Evolutionary conservation across 2,329 filamentous ascomycete genomes (phyloP).

Genomic region (Scedosporium apiospermum): DNA sequence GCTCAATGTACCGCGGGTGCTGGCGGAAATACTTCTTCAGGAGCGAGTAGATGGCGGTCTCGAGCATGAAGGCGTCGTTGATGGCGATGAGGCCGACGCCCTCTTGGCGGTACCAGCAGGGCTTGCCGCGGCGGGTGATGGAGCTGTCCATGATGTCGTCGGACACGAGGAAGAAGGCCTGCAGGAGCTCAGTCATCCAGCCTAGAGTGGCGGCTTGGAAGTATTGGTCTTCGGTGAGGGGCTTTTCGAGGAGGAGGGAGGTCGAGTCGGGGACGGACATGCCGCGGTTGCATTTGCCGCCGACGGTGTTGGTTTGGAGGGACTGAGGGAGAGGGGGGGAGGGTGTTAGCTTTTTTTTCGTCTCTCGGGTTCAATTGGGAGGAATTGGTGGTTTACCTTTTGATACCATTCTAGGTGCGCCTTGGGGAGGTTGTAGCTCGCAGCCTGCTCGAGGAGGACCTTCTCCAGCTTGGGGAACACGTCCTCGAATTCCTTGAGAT

Average conservation of each 20-base stretch:
- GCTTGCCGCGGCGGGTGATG: conserved; percentile 86
- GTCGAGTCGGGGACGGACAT: conserved; percentile 94
- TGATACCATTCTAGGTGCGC: conserved; percentile 81
- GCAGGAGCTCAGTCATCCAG: conserved; percentile 96
- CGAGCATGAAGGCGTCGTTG: conserved; percentile 97
- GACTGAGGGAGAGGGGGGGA: conserved; percentile 40
- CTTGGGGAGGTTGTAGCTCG: conserved; percentile 73
- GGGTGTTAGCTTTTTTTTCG: not conserved
- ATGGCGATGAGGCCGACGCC: conserved; percentile 93
- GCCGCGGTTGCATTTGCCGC: conserved; percentile 97
- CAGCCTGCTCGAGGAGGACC: conserved; percentile 69
- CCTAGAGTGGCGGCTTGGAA: conserved; percentile 81
- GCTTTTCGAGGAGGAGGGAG: conserved; percentile 62
- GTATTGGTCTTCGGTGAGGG: conserved; percentile 74
- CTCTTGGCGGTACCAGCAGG: conserved; percentile 91
- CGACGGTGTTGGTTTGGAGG: conserved; percentile 76
- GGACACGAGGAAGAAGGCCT: conserved; percentile 96
- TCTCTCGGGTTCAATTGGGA: not conserved
- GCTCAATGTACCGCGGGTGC: conserved; percentile 80
- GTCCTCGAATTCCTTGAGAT: conserved; percentile 77
- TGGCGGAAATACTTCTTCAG: conserved; percentile 89
- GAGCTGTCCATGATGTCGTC: conserved; percentile 98
- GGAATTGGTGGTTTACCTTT: conserved; percentile 42
- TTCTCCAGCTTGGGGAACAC: conserved; percentile 81
- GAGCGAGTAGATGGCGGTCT: conserved; percentile 79